Evolutionary conservation across 495 filamentous ascomycete species (phyloP).

Genomic region (Extremus antarcticus): DNA sequence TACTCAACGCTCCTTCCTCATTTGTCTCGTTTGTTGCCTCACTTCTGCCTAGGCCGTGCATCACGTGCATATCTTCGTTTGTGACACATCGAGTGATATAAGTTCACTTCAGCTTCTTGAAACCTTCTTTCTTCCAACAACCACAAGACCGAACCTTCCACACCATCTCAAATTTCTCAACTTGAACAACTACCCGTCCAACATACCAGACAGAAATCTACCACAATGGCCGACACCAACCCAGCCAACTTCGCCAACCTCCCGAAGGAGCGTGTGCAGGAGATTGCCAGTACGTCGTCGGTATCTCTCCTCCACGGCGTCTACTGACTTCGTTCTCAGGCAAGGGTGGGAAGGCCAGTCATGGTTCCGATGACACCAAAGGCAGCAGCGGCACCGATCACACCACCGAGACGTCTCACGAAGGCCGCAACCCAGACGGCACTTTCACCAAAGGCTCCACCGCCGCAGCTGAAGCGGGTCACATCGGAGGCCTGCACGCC

Average conservation of each 20-base stretch:
- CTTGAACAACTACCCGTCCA: neutral
- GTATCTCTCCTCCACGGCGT: neutral
- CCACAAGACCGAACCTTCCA: neutral
- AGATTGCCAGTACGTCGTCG: neutral
- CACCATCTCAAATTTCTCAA: neutral
- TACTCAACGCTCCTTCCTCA: neutral
- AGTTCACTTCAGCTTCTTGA: neutral
- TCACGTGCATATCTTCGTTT: neutral
- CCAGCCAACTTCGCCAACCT: slow-evolving; percentile 5
- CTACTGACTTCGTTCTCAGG: neutral
- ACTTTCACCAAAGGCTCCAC: slow-evolving; percentile 19
- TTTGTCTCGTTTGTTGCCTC: no score
- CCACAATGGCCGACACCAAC: slow-evolving; percentile 1
- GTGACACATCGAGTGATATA: neutral
- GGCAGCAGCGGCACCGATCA: neutral
- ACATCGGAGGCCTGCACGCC: slow-evolving; percentile 8
- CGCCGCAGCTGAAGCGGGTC: slow-evolving; percentile 19
- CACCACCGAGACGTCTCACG: neutral
- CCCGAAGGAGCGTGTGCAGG: neutral
- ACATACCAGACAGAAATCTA: neutral
- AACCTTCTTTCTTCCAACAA: neutral
- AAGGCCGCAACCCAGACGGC: slow-evolving; percentile 14
- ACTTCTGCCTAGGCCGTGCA: neutral
- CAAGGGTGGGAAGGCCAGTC: slow-evolving; percentile 3
- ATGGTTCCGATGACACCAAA: neutral